Evolutionary conservation across 2,329 filamentous ascomycete genomes (phyloP), one percentile per base, ranked within the genome.

Genomic region (Penicillium occitanis): DNA sequence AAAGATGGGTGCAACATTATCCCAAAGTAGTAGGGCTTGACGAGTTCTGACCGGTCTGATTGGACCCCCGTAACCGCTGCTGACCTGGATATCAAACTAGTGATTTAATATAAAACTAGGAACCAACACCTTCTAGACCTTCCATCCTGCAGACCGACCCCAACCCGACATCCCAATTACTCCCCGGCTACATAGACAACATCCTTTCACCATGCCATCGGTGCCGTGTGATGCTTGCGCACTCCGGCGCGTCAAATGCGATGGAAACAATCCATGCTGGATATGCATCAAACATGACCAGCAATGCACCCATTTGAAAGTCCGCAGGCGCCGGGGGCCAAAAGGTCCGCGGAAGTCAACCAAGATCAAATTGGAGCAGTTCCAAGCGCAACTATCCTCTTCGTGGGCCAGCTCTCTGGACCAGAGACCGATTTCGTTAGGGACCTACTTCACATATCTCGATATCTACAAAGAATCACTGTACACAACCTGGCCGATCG

Each of bases 241-340:
- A 5, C 53, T 66, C 44, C 68, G 68, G 3, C 64, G 68, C 13
- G 68, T 69, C 19, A 69, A 61, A 48, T 69, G 68, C 48, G 68
- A 69, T 68, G 66, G 68, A 14, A 65, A 68, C 44, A 58, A 61
- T 37, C 67, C 68, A 30, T 69, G 68, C 50, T 53, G 66, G 42
- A 60, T 67, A 28, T 69, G 68, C 57, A 28, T 66, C 33, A 64
- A 61, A 44, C 61, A 67, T 55, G 48, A 48, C 37, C 68, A 69
- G 55, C 40, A 8, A 25, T 69, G 68, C 60, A 69, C 68, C 13
- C 68, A 65, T 51, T 50, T 68, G 57, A 65, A 59, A 42, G 55
- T 69, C 48, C 68, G 68, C 37, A 66, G 68, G 30, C 66, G 61
- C 40, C 66, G 66, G 1, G 68, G 68, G 40, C 64, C 64, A 1